Evolutionary conservation across 352 stramenopile species (phyloP), one percentile per base, ranked within the genome.

Genomic region (Phytophthora litchii): DNA sequence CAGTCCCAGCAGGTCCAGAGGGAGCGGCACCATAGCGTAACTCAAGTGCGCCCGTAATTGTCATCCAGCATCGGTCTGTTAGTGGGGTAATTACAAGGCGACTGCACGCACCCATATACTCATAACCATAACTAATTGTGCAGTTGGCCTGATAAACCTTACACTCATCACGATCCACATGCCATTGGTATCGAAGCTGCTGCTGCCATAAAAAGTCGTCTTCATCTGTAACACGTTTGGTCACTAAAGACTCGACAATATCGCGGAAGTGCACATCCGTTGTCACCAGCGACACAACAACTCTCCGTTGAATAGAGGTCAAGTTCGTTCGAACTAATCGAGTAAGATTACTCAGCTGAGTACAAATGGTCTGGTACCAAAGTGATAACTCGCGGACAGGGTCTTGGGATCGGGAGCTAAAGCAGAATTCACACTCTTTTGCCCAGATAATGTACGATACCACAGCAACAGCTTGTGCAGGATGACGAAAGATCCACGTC

Each of bases 21-120:
- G 91, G 92, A 1, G 91, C 85, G 4, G 86, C 93, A 8, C 92
- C 93, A 20, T 97, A 89, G n/a, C 74, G 80, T 12, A 98, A 50
- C 17, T 92, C 78, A 3, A 98, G 69, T 1, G 93, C 93, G 14
- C 88, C 83, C 1, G 92, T 97, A 16, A 98, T 89, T 8, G 93
- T 98, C 68, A 98, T 93, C 81, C 95, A 98, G 55, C 89, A 97
- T 0, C 92, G 83, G 60, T 98, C 93, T 0, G 93, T 98, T 35
- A 98, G 62, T 9, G 93, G 93, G 6, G 93, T 98, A 51, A 98
- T 97, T 8, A 98, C 93, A 3, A 98, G 76, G 0, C 93, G 79
- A 14, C 75, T 90, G 31, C 85, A 91, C 9, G 91, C 93, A 4
- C 91, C 91, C 73, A 97, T 92, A 72, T 97, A 97, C 65, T 97